Percentiles rank a stretch among this genome's conserved stretches.
Conservation (phyloP, 139 green algal species). For the Penium margaritaceum region DNA sequence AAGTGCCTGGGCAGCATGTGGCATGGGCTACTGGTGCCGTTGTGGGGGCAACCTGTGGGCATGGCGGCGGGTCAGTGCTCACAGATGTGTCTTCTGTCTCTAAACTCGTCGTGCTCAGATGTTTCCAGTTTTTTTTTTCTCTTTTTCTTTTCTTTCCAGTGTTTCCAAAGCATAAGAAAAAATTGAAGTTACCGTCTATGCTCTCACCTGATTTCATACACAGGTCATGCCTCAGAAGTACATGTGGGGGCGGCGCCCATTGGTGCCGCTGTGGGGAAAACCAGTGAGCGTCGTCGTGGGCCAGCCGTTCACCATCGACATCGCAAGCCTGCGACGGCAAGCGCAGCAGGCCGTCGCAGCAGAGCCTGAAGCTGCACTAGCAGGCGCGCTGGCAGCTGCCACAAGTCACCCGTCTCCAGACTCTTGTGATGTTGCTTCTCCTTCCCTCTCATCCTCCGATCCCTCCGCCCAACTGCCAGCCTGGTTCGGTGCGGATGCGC, state of each 20-base stretch:
- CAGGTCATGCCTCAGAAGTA: slow-evolving; percentile 32
- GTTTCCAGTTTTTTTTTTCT: not conserved
- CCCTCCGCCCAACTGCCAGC: too few relatives aligned
- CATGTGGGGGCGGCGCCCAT: not conserved
- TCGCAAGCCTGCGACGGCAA: slow-evolving; percentile 1
- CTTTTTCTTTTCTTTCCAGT: not conserved
- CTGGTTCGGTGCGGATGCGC: too few relatives aligned
- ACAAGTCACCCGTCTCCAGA: too few relatives aligned
- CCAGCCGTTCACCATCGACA: slow-evolving; percentile 22
- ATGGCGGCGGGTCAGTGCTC: not conserved
- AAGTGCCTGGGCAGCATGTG: slow-evolving; percentile 10
- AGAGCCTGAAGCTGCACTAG: too few relatives aligned
- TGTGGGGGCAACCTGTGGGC: not conserved
- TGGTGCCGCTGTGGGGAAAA: slow-evolving; percentile 7
- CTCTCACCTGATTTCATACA: not conserved
- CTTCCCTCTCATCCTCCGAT: too few relatives aligned
- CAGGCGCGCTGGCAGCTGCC: too few relatives aligned
- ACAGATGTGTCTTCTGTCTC: not conserved
- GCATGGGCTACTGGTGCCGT: not conserved
- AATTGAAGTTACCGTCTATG: too few relatives aligned
- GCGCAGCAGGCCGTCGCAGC: too few relatives aligned
- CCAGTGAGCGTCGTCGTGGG: slow-evolving; percentile 19
- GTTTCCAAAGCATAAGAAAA: too few relatives aligned
- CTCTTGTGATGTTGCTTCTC: too few relatives aligned
- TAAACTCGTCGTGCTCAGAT: not conserved